Evolutionary conservation across 2,329 filamentous ascomycete species (phyloP).

Genomic region (Colletotrichum tanaceti): DNA sequence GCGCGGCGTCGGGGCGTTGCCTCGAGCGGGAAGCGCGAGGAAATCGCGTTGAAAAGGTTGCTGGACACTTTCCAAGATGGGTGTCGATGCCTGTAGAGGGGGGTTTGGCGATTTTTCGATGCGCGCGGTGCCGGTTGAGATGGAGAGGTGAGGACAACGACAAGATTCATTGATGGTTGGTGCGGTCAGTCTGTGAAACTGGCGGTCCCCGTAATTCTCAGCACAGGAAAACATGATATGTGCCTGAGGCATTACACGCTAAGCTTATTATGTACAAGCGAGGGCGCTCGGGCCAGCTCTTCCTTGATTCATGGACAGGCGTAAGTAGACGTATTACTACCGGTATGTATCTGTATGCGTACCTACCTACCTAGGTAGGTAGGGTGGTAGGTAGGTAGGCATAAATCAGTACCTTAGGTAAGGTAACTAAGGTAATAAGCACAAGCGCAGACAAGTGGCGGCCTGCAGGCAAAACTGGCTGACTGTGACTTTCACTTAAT

Average conservation of each 20-base stretch:
- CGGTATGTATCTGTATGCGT: too few relatives aligned
- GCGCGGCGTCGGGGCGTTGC: constrained; percentile 56
- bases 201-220: constrained; percentile 57
- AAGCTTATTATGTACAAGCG: constrained; percentile 36
- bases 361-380: too few relatives aligned
- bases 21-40: constrained; percentile 57
- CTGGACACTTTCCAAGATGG: constrained; percentile 66
- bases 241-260: constrained; percentile 45
- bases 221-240: constrained; percentile 48
- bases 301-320: constrained; percentile 23
- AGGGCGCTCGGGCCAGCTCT: constrained; percentile 33
- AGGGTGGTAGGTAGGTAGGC: too few relatives aligned
- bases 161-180: constrained; percentile 63
- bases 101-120: constrained; percentile 71
- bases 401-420: too few relatives aligned
- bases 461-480: not conserved
- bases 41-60: constrained; percentile 67
- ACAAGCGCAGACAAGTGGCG: constrained; percentile 15
- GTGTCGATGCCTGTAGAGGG: constrained; percentile 68
- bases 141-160: constrained; percentile 64
- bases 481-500: constrained; percentile 14
- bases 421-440: too few relatives aligned
- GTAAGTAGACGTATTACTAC: too few relatives aligned
- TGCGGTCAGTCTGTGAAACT: constrained; percentile 52
- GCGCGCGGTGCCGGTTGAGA: constrained; percentile 66